phyloP scores from a whole-genome alignment of 371 early-diverging fungal species.

The Mortierella sp. region DNA sequence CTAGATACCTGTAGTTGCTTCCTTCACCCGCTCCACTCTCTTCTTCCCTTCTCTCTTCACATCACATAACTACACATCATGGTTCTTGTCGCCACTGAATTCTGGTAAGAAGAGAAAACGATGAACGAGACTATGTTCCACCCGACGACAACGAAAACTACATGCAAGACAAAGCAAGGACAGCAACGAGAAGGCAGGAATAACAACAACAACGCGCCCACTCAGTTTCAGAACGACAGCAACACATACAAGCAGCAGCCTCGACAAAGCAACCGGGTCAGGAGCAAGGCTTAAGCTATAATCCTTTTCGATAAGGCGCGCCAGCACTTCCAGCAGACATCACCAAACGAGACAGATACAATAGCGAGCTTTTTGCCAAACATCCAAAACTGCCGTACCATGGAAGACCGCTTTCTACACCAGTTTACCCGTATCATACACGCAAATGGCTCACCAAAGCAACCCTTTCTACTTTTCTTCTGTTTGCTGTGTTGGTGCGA shows the following conservation, averaged over 20 bases:
- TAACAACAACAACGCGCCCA: background rate
- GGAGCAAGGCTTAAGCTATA: no score
- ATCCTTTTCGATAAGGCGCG: no score
- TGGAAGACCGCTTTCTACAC: no score
- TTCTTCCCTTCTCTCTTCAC: background rate
- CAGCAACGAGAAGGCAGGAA: background rate
- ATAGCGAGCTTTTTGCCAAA: no score
- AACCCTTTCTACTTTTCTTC: no score
- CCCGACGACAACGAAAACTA: background rate
- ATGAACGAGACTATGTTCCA: background rate
- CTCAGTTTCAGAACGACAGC: background rate
- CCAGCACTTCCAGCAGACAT: no score
- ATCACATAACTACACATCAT: constrained; percentile 1
- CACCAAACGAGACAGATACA: no score
- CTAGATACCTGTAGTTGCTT: background rate
- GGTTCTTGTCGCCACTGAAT: constrained; percentile 1
- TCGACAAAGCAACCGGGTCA: no score
- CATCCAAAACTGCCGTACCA: no score
- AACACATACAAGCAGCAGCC: background rate
- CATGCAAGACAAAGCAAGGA: background rate
- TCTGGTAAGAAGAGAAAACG: background rate
- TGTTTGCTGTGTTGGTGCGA: no score
- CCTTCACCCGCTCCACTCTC: background rate
- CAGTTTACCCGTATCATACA: no score
- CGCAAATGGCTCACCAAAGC: no score